Base-by-base conservation (phyloP, 2,329 filamentous ascomycete genomes). In the Aspergillus piperis region DNA sequence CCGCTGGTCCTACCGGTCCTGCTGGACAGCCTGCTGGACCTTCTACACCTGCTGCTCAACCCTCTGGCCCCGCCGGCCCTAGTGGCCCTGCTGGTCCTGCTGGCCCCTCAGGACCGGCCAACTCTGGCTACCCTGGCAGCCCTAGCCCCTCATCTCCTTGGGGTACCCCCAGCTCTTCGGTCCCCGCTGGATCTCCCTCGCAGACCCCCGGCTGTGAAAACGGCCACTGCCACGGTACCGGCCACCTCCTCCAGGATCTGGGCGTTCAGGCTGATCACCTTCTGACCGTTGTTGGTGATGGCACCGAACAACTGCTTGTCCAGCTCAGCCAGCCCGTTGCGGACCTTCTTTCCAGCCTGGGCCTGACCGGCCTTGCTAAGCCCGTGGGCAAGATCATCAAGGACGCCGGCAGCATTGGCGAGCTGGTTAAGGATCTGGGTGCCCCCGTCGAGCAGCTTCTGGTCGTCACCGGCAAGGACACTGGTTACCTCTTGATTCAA, bases 181-280 rank as follows among this genome's bases (percentile, higher is more conserved):
- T 42, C 17, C 39, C 57, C 8, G 10, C 19, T 21, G 11, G 58
- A 11, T 39, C 48, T 36, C 50, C 56, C 21, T 53, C 56, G 5
- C 54, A 54, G 11, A 57, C 54, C 10, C 17, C 52, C 23, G 21
- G 38, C 21, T 67, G 65, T 52, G 61, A 63, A 11, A 58, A 60
- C 6, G 49, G 50, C 1, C 53, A 57, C 49, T 67, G 65, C 56
- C 65, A 66, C 23, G 65, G 65, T 27, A 67, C 65, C 42, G 72
- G 73, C 13, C 66, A 74, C 50, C 17, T 75, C 39, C 62, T 75
- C 27, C 69, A 73, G 66, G 66, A 67, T 39, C 64, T 74, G 50
- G 72, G 67, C 54, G 71, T 71, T 44, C 65, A 72, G 61, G 63
- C 70, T 58, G 62, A 73, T 62, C 66, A 71, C 62, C 63, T 71